Evolutionary conservation across 2,329 filamentous ascomycete genomes (phyloP).

Genomic region (Diaporthe sp.): DNA sequence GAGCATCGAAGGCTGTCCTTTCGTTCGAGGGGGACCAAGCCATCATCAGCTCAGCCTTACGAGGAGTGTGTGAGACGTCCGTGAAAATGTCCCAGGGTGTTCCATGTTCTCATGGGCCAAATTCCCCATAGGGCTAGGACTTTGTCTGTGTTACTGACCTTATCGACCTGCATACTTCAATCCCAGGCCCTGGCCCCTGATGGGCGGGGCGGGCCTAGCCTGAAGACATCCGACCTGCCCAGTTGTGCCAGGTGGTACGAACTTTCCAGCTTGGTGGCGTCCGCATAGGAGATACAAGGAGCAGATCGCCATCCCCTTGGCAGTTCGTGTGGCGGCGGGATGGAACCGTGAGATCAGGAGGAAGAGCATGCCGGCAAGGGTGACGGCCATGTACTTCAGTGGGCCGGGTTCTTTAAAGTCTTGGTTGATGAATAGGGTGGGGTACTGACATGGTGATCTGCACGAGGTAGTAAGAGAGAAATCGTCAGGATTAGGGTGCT

Average conservation of each 20-base stretch:
- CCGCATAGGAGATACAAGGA: constrained; percentile 25
- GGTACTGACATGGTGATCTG: constrained; percentile 32
- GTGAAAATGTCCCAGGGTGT: not conserved
- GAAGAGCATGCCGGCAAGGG: constrained; percentile 11
- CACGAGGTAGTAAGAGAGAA: constrained; percentile 27
- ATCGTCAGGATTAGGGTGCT: constrained; percentile 30
- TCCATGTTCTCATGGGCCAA: not conserved
- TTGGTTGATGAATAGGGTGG: constrained; percentile 10
- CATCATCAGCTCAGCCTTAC: constrained; percentile 23
- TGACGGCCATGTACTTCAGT: constrained; percentile 14
- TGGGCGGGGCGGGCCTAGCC: constrained; percentile 23
- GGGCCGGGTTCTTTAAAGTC: not conserved
- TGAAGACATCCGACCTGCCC: constrained; percentile 29
- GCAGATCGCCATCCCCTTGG: constrained; percentile 27
- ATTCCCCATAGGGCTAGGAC: constrained; percentile 33
- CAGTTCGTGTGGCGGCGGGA: constrained; percentile 38
- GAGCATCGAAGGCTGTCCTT: not conserved
- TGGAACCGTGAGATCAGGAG: constrained; percentile 32
- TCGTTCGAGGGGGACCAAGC: not conserved
- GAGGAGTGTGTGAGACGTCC: constrained; percentile 22
- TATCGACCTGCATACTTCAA: constrained; percentile 2
- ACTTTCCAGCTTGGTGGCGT: constrained; percentile 19
- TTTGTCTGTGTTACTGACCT: constrained; percentile 1
- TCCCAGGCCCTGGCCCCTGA: constrained; percentile 3
- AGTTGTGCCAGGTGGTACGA: constrained; percentile 35